Base-by-base conservation (phyloP, 768 basidiomycete species). In the Tephrocybe sp. region DNA sequence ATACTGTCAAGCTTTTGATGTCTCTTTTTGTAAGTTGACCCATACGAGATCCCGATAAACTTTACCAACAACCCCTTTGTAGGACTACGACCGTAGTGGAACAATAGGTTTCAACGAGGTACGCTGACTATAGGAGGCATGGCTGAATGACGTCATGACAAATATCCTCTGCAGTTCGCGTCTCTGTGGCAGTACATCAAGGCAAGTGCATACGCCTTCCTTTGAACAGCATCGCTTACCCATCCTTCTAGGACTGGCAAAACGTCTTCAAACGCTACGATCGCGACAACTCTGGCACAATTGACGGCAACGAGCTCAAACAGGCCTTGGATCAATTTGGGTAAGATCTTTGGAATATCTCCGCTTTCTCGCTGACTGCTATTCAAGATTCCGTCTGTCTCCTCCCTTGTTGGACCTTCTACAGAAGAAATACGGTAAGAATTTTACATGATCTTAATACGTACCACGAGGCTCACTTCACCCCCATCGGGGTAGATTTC, bases 1-100 rank as follows among this genome's bases (percentile, higher is more conserved):
- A 92, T 60, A 92, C 91, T 21, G 86, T 92, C 65, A 91, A 89
- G 72, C 75, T 92, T 27, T 73, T 92, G 54, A 90, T 93, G 85
- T 75, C 75, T 21, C 80, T 92, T 54, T 92, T 93, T 65, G 89
- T 89, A 47, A 59, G 84, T 64, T 18, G 6, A 45, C 2, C 2
- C 19, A n/a, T 25, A 19, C 9, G 18, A 40, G 5, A 6, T 4
- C 37, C n/a, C 25, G 9, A 30, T 26, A 9, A 4, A 2, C 13
- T 41, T n/a, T 22, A 26, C 36, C 42, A 15, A 41, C 30, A n/a
- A n/a, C 1, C 22, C 32, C 0, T 9, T 9, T 39, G 11, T 51
- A 78, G 75, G 90, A 93, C 55, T 78, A 78, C 2, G 83, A 92
- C 57, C 79, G 86, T 19, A 84, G 76, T 37, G 91, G 91, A 1